Base-by-base conservation (phyloP, 176 grass and related monocot genomes). In the Oryza punctata region DNA sequence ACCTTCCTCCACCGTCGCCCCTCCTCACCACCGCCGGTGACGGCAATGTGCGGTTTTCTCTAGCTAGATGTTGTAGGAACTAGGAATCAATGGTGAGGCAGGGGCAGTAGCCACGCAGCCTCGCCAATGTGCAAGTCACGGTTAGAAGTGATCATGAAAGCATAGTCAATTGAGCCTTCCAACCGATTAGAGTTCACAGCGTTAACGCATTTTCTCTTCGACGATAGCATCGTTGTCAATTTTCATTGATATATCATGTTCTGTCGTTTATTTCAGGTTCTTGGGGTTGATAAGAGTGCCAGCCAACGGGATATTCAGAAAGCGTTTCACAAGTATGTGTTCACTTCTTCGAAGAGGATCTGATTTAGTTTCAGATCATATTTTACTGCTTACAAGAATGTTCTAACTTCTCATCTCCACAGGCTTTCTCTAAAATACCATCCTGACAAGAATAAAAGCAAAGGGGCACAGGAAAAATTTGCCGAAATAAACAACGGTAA, bases 401-500 rank as follows among this genome's bases (percentile, higher is more conserved):
- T 11, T 87, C 75, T 37, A 64, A 63, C 84, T 43, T 86, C 2
- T 15, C 21, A 61, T 86, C 16, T 27, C 27, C 77, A 2, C 85
- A 98, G 96, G 82, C 87, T 98, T 12, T 98, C 96, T 65, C 85
- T 98, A 54, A 81, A 98, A 69, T 95, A 98, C 63, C 96, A 98
- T 59, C 96, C 96, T 81, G 96, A 98, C 82, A 98, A 98, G 89
- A 98, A 98, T 76, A 98, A 95, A 91, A 69, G 41, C 57, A 95
- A 95, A 69, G 89, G 87, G 2, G 96, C 93, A 41, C 93, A 95
- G 72, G 89, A 95, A 78, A 95, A 92, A 70, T 98, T 98, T 80
- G 87, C 88, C 6, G 96, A 95, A 79, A 93, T 98, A 93, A 98
- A 95, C 71, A 98, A 98, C 78, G 91, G 96, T 93, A 95, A 87